Conservation (phyloP, 805 yeast species). For the Teunomyces kruisii region DNA sequence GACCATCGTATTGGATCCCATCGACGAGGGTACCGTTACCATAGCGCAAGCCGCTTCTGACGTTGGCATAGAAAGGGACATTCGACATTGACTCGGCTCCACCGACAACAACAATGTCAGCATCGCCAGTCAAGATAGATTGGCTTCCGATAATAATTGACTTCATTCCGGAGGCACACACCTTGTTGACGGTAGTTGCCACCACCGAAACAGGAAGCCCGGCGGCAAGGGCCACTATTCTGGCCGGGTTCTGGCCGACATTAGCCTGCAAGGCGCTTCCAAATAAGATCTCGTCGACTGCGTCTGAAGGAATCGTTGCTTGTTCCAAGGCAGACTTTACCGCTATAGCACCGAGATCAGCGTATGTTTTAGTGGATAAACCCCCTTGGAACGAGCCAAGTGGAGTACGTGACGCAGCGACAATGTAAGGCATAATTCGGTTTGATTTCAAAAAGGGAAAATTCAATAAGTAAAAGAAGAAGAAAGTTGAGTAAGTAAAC, state of each 20-base stretch:
- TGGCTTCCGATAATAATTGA: conserved; percentile 89
- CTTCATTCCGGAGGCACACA: conserved; percentile 95
- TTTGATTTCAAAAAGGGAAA: too few species aligned
- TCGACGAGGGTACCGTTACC: conserved; percentile 81
- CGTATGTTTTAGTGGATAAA: conserved; percentile 68
- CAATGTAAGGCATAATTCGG: conserved; percentile 60
- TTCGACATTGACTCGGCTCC: conserved; percentile 98
- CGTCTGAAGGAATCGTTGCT: conserved; percentile 75
- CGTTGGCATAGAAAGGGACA: conserved; percentile 84
- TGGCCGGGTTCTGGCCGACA: conserved; percentile 95
- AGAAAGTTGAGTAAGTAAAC: too few species aligned
- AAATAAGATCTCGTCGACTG: conserved; percentile 85
- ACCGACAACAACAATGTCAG: conserved; percentile 93
- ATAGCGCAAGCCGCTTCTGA: conserved; percentile 85
- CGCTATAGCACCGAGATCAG: conserved; percentile 89
- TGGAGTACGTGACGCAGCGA: conserved; percentile 90
- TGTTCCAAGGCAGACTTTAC: conserved; percentile 83
- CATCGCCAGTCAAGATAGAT: conserved; percentile 80
- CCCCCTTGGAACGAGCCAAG: conserved; percentile 94
- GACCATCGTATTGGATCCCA: conserved; percentile 90
- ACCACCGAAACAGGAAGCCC: conserved; percentile 79
- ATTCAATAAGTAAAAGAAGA: too few species aligned
- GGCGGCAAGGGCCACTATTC: conserved; percentile 94
- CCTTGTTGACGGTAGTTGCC: conserved; percentile 92
- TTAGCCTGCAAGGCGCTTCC: conserved; percentile 94